Conservation (phyloP, 139 green algal genomes). For the Microglena sp. region DNA sequence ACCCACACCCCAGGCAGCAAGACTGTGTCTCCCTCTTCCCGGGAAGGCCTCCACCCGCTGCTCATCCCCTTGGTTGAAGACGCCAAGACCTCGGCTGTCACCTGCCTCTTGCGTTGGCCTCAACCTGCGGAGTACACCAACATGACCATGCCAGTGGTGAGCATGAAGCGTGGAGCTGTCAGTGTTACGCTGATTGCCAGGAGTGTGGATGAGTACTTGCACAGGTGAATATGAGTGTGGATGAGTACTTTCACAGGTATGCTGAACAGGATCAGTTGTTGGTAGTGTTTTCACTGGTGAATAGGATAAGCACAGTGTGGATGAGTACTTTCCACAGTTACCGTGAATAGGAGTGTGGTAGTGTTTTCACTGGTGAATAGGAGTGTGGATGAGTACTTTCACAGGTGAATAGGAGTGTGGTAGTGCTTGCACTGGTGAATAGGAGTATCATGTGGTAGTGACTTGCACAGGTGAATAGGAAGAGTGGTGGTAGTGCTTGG, state of each 20-base stretch:
- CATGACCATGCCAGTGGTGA: constrained; percentile 52
- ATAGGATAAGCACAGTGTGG: constrained; percentile 39
- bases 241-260: not conserved
- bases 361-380: constrained; percentile 65
- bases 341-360: too few species aligned
- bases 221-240: constrained; percentile 51
- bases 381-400: not conserved
- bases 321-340: too few species aligned
- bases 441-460: too few species aligned
- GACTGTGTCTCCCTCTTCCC: constrained; percentile 40
- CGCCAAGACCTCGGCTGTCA: constrained; percentile 17
- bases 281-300: too few species aligned
- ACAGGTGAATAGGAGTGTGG: too few species aligned
- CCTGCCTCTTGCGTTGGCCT: constrained; percentile 61
- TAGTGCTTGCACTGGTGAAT: too few species aligned
- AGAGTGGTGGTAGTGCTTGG: too few species aligned
- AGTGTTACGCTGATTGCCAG: constrained; percentile 50
- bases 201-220: constrained; percentile 59
- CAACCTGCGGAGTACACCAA: constrained; percentile 28
- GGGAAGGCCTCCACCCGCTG: constrained; percentile 57
- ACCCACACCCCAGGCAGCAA: constrained; percentile 40
- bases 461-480: too few species aligned
- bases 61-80: constrained; percentile 47
- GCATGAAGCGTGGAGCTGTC: constrained; percentile 25
- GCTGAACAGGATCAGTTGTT: too few species aligned